Evolutionary conservation across 352 stramenopile species (phyloP).

Genomic region (Detonula confervacea): DNA sequence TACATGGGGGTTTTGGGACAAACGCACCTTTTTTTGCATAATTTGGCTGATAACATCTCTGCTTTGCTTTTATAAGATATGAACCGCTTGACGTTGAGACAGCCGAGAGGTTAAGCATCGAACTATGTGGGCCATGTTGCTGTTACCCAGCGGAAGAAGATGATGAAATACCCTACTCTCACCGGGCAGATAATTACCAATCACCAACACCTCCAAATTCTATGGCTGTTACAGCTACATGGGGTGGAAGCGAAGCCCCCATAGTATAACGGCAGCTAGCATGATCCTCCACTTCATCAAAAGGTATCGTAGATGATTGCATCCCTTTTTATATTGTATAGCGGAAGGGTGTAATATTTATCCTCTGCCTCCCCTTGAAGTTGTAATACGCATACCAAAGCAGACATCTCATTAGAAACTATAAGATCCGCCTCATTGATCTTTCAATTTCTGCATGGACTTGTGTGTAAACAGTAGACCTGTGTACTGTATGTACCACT

Average conservation of each 20-base stretch:
- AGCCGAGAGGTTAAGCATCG: conserved; percentile 45
- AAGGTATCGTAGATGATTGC: too few relatives aligned
- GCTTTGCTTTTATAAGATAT: conserved; percentile 51
- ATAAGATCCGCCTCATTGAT: too few relatives aligned
- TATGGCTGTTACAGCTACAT: conserved; percentile 39
- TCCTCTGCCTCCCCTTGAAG: background rate
- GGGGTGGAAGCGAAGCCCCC: conserved; percentile 45
- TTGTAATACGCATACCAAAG: background rate
- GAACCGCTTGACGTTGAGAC: conserved; percentile 58
- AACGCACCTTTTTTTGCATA: too few relatives aligned
- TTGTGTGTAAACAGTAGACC: too few relatives aligned
- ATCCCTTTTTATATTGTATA: conserved; percentile 9
- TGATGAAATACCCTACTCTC: conserved; percentile 40
- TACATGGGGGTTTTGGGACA: too few relatives aligned
- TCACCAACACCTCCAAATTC: conserved; percentile 41
- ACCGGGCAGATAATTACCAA: conserved; percentile 37
- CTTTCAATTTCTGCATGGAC: too few relatives aligned
- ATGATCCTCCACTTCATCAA: too few relatives aligned
- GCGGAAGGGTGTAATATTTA: background rate
- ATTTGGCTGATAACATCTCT: too few relatives aligned
- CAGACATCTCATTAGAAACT: background rate
- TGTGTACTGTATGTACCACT: too few relatives aligned
- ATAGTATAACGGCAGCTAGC: conserved; percentile 45
- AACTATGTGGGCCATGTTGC: conserved; percentile 50
- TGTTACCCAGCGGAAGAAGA: conserved; percentile 79